phyloP scores from a whole-genome alignment of 352 stramenopile species.

The Globisporangium takayamanum region DNA sequence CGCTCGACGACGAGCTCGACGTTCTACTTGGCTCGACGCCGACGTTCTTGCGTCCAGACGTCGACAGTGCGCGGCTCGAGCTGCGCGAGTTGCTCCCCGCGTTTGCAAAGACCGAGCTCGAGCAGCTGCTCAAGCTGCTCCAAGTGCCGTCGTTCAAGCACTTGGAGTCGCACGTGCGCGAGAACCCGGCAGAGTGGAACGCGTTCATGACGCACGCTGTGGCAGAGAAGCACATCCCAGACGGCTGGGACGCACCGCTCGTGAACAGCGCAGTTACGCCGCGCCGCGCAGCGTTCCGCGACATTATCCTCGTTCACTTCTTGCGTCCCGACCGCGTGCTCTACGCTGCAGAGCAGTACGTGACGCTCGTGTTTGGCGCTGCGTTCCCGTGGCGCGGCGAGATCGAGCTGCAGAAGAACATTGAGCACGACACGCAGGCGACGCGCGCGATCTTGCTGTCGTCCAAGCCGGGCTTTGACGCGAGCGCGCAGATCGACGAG shows the following conservation, averaged over 20 bases:
- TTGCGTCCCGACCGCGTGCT: constrained; percentile 88
- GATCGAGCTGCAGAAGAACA: constrained; percentile 92
- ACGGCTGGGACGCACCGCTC: constrained; percentile 44
- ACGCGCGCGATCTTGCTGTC: constrained; percentile 94
- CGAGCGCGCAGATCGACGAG: constrained; percentile 95
- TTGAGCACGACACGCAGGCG: constrained; percentile 89
- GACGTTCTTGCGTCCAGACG: constrained; percentile 41
- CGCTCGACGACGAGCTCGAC: constrained; percentile 68
- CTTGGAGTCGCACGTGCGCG: constrained; percentile 58
- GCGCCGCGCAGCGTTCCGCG: constrained; percentile 68
- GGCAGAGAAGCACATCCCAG: constrained; percentile 68
- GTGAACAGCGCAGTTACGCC: constrained; percentile 31
- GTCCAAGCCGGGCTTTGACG: constrained; percentile 97
- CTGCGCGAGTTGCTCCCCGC: constrained; percentile 40
- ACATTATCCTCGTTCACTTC: constrained; percentile 76
- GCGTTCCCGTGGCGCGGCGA: constrained; percentile 93
- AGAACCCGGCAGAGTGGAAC: constrained; percentile 64
- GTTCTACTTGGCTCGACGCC: constrained; percentile 52
- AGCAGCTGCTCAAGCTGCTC: constrained; percentile 83
- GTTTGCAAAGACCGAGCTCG: constrained; percentile 62
- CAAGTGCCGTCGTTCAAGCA: constrained; percentile 76
- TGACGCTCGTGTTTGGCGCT: constrained; percentile 80
- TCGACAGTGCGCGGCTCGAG: constrained; percentile 29
- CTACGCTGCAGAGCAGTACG: constrained; percentile 70
- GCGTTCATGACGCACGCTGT: constrained; percentile 71